Evolutionary conservation across 345 rosid species (phyloP), one percentile per base, ranked within the genome.

Genomic region (Mercurialis annua): DNA sequence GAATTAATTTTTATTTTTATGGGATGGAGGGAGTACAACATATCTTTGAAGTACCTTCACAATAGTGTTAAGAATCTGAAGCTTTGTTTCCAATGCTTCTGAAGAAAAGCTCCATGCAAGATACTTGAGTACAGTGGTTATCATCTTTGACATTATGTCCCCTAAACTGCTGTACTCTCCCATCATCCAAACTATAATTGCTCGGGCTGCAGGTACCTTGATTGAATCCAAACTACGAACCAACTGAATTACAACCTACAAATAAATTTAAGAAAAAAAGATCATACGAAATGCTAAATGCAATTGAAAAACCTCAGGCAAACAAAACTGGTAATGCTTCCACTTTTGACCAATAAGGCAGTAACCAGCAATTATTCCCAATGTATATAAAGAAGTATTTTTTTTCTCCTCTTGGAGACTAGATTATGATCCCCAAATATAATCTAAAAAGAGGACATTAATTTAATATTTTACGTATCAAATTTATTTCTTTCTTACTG

Each of bases 171-270:
- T 74, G 72, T 91, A 94, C 66, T 86, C 96, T 56, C 96, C 99
- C 65, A 87, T 74, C 95, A 94, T 87, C 99, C 99, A 94, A 77
- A 89, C 83, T 78, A 94, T 78, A 68, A 85, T 86, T 70, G 90
- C 92, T 65, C 99, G 98, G 59, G 95, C 96, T 66, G 89, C 85
- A 62, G 98, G 78, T 62, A 91, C 87, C 81, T 81, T 91, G 77
- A 94, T 78, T 64, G 96, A 82, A 78, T 94, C 99, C 79, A 94
- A 81, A 77, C 83, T 77, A 70, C 89, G 86, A 59, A 94, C 74
- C 77, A 94, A 73, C 81, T 86, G 95, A 64, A 89, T 79, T 57
- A 91, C 77, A 62, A 91, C 97, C 99, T 94, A 80, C 38, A 64
- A 60, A 67, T 47, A 52, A n/a, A n/a, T n/a, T n/a, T n/a, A n/a